A percentile compares a stretch with the other conserved stretches of the same genome.
These are phyloP conservation scores for Dendrobium catenatum DNA, from an alignment of 106 monocot species.

Conservation along the genomic window DNA sequence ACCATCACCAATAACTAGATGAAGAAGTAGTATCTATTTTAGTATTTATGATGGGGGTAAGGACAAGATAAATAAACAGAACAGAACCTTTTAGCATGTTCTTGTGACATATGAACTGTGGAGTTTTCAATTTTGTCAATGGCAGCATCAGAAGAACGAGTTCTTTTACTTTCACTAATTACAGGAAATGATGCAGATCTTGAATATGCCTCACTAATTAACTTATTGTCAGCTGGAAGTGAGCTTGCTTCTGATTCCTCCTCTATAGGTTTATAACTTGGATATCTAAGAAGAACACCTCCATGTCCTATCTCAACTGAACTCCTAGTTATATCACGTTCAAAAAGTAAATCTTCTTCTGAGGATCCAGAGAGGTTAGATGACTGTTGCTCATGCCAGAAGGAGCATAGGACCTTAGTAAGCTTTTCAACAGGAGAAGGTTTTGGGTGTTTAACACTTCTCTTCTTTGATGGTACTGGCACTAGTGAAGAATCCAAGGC, in stretches of 20 bases:
- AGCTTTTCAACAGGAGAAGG: constrained; percentile 68
- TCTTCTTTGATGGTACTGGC: constrained; percentile 59
- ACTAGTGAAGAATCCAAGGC: constrained; percentile 54
- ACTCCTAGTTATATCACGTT: constrained; percentile 35
- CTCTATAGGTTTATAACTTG: constrained; percentile 32
- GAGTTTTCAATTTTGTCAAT: constrained; percentile 27
- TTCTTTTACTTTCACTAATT: constrained; percentile 32
- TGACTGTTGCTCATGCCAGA: constrained; percentile 58
- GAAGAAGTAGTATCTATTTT: neutral
- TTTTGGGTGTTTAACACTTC: constrained; percentile 35
- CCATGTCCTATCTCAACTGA: constrained; percentile 63
- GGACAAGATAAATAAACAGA: neutral
- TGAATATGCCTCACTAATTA: constrained; percentile 22
- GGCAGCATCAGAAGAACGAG: constrained; percentile 3
- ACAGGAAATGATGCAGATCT: constrained; percentile 29
- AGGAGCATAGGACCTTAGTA: constrained; percentile 50
- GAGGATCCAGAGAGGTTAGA: constrained; percentile 34
- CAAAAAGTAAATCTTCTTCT: constrained; percentile 59
- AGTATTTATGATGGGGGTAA: neutral
- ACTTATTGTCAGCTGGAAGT: constrained; percentile 39
- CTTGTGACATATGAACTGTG: constrained; percentile 12
- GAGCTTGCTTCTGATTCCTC: constrained; percentile 86
- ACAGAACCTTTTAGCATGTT: constrained; percentile 33
- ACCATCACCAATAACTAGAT: neutral
- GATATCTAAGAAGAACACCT: constrained; percentile 54